Base-by-base conservation (phyloP, 2,329 filamentous ascomycete genomes). In the Colletotrichum scovillei region DNA sequence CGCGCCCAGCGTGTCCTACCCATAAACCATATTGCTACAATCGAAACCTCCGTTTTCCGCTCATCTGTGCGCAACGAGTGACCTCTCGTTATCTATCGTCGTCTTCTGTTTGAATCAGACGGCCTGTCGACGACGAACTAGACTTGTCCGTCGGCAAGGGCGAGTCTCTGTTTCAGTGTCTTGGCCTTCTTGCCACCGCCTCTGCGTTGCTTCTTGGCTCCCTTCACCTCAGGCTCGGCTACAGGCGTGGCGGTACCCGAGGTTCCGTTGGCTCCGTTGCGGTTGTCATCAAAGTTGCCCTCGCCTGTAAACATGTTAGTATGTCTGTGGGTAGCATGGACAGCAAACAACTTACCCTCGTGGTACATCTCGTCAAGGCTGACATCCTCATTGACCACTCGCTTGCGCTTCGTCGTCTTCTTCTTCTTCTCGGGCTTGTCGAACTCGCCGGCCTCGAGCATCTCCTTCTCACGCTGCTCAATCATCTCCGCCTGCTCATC, bases 281-380 rank as follows among this genome's bases (percentile, higher is more conserved):
- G 91, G 80, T 97, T 97, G 77, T 97, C 95, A 78, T 98, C 96
- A 84, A 99, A 99, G 81, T 98, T 92, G 73, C 97, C 97, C 88
- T 99, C 97, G 79, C 96, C 96, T 98, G 79, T 66, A 5, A 69
- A 52, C 14, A 14, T 67, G 76, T 83, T 78, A 83, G 78, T 53
- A 65, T 63, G 8, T 7, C 60, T 19, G 3, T 9, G 32, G 9
- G n/a, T 6, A 22, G 11, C 2, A 19, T 30, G 3, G 0, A 4
- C 1, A n/a, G 5, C 1, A 38, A 14, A 63, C 30, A 67, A 85
- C 94, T 92, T 83, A 98, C 97, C 97, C 89, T 99, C 97, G 82
- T 99, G 97, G 85, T 99, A 99, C 94, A 99, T 95, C 81, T 98
- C 96, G 82, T 98, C 97, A 83, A 98, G 85, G 79, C 93, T 96